Conservation (phyloP, 1,284 basidiomycete genomes). For the Puccinia hordei region DNA sequence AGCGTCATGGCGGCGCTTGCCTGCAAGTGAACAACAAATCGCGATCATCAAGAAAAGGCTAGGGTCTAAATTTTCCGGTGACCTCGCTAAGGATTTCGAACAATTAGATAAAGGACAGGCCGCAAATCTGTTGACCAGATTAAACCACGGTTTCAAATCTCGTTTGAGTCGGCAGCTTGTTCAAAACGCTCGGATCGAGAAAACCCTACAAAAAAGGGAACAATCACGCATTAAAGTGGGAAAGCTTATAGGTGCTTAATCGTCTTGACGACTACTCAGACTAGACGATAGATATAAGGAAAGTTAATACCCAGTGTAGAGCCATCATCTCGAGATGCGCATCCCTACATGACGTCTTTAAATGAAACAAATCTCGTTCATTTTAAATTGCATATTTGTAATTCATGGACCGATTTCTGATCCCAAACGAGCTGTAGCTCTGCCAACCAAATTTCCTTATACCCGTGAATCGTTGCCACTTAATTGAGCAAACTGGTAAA, state of each 20-base stretch:
- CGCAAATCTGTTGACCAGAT: conserved; percentile 72
- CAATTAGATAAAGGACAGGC: conserved; percentile 74
- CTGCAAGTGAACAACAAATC: conserved; percentile 71
- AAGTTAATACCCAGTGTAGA: neutral
- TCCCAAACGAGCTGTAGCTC: no score
- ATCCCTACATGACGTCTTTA: no score
- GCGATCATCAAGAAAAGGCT: conserved; percentile 68
- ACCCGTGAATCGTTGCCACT: no score
- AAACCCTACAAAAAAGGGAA: neutral
- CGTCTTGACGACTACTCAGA: neutral
- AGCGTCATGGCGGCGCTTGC: conserved; percentile 68
- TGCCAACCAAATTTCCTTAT: no score
- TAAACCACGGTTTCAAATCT: conserved; percentile 67
- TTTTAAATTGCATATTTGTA: no score
- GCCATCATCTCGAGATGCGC: neutral
- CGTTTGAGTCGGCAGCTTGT: conserved; percentile 12
- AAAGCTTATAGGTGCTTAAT: conserved; percentile 4
- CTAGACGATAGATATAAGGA: neutral
- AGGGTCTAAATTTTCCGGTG: conserved; percentile 20
- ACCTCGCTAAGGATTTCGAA: conserved; percentile 12
- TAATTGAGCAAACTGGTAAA: no score
- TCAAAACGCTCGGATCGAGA: conserved; percentile 14
- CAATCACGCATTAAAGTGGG: conserved; percentile 11
- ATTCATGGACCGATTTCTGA: no score
- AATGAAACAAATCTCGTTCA: no score